Evolutionary conservation across 306 rosid genomes (phyloP).

Genomic region (Psophocarpus tetragonolobus): DNA sequence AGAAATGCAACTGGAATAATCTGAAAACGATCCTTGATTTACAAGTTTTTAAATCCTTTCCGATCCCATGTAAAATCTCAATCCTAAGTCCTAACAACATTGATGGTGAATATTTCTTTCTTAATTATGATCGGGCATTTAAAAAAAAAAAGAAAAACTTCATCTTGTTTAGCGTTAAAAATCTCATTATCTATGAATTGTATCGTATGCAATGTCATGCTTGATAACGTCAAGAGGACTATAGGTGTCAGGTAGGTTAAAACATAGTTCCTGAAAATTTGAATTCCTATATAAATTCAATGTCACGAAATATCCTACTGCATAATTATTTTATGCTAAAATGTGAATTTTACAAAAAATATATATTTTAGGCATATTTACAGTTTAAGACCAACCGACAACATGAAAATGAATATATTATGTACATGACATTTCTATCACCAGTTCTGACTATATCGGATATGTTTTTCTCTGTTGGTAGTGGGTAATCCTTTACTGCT

Average conservation of each 20-base stretch:
- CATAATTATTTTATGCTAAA: conserved; percentile 5
- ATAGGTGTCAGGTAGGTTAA: not conserved
- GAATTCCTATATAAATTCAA: not conserved
- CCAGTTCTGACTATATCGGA: conserved; percentile 17
- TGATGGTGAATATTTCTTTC: too few species aligned
- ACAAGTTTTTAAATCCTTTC: too few species aligned
- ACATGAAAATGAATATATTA: conserved; percentile 30
- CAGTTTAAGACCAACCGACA: conserved; percentile 37
- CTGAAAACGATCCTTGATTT: too few species aligned
- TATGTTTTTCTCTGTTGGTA: not conserved
- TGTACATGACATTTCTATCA: conserved; percentile 30
- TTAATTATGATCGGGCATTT: too few species aligned
- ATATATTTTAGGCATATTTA: conserved; percentile 38
- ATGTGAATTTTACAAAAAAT: conserved; percentile 31
- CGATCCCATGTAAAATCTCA: too few species aligned
- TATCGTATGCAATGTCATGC: not conserved
- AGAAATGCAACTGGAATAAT: too few species aligned
- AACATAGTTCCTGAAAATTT: not conserved
- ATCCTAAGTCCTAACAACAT: too few species aligned
- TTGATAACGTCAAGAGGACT: not conserved
- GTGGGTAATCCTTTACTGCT: not conserved
- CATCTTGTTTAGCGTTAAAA: not conserved
- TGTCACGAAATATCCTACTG: not conserved
- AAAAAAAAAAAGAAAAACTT: too few species aligned
- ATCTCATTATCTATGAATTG: not conserved